Base-by-base conservation (phyloP, 1,284 basidiomycete species). In the Sporisorium scitamineum region DNA sequence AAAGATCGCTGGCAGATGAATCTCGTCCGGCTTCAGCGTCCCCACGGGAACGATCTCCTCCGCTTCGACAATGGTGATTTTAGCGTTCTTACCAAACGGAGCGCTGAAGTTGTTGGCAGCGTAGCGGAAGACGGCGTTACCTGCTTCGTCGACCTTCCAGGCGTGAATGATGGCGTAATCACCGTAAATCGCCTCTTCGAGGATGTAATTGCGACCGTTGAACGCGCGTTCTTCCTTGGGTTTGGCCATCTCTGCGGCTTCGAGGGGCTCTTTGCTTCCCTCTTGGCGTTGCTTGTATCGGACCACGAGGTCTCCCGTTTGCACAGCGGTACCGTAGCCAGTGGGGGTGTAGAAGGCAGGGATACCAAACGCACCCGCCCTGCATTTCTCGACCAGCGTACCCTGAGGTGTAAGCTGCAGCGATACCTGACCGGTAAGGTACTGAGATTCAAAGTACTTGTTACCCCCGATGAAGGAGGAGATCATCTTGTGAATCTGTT, bases 311-410 rank as follows among this genome's bases (percentile, higher is more conserved):
- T 85, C 84, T 11, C 87, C 87, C 0, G 84, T 85, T 72, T 87
- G 84, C 0, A 87, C 84, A 8, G 83, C 81, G 0, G 87, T 87
- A 10, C 86, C 86, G 64, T 76, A 78, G 1, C 95, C 96, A 3
- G 95, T 97, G 5, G 95, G 93, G 5, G 95, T 98, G 87, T 90
- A 99, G 88, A 99, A 95, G 11, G 94, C 95, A 7, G 96, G 96
- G 79, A 97, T 95, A 62, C 96, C 96, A 24, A 94, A 93, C 3
- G 93, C 95, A 65, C 94, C 94, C 5, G 95, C 92, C 34, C 95
- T 91, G 70, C 97, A 89, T 70, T 95, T 91, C 85, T 97, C 96
- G 20, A 93, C 92, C 31, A 99, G 90, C 13, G 94, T 95, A 8
- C 84, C 84, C 64, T 85, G 84, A 2, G 84, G 84, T 9, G 80